Conservation (phyloP, 2,329 filamentous ascomycete species). For the Colletotrichum sp. region DNA sequence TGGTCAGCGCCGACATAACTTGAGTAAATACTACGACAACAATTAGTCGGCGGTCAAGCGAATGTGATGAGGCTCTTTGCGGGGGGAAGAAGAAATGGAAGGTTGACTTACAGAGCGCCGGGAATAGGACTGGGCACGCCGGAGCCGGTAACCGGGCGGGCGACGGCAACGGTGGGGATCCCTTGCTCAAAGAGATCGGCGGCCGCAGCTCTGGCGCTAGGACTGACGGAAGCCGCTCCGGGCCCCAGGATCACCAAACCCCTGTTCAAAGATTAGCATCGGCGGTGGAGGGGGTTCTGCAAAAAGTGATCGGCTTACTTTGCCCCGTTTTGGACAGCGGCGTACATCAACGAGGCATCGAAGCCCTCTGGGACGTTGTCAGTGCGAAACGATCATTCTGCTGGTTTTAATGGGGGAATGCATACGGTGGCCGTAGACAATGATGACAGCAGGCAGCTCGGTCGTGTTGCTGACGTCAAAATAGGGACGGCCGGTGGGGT, state of each 20-base stretch:
- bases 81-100: background rate
- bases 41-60: background rate
- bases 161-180: constrained; percentile 31
- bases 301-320: constrained; percentile 23
- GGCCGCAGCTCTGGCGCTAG: constrained; percentile 28
- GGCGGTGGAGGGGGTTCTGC: background rate
- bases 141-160: constrained; percentile 31
- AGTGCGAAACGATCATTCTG: background rate
- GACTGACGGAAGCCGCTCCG: constrained; percentile 32
- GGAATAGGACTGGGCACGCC: constrained; percentile 26
- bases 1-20: constrained; percentile 33
- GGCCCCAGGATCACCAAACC: constrained; percentile 35
- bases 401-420: background rate
- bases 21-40: constrained; percentile 26
- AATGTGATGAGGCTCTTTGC: too few relatives aligned
- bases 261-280: constrained; percentile 8
- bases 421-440: constrained; percentile 49
- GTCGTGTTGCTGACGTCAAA: constrained; percentile 38
- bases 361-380: constrained; percentile 29
- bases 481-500: constrained; percentile 43
- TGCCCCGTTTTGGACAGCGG: constrained; percentile 35
- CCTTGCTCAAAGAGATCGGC: constrained; percentile 29
- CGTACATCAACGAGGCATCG: constrained; percentile 32
- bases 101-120: constrained; percentile 15
- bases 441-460: constrained; percentile 48